These are phyloP conservation scores for Blakeslea trispora DNA, from an alignment of 371 early-diverging fungal species.

Conservation along the genomic window DNA sequence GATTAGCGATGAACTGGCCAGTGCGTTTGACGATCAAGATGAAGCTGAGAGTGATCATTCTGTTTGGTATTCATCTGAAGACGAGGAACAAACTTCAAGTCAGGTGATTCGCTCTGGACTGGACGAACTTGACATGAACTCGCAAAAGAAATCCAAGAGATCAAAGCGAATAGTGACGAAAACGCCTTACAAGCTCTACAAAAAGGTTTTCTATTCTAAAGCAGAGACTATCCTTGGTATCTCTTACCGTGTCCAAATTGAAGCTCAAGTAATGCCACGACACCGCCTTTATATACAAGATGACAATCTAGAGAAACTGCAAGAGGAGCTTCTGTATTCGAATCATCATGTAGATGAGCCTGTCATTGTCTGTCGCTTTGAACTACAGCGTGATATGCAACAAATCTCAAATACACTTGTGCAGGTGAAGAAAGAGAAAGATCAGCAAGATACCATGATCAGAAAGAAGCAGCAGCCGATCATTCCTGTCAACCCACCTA, in stretches of 20 bases:
- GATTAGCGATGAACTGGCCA: slow-evolving; percentile 5
- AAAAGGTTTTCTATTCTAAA: slow-evolving; percentile 35
- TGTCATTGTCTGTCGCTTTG: slow-evolving; percentile 40
- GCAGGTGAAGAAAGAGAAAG: slow-evolving; percentile 10
- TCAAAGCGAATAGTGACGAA: not conserved
- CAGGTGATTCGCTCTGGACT: not conserved
- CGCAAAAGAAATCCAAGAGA: not conserved
- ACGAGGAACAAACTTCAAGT: slow-evolving; percentile 1
- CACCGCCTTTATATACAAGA: slow-evolving; percentile 22
- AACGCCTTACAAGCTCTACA: slow-evolving; percentile 13
- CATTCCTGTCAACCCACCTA: not conserved
- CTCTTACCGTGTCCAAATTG: slow-evolving; percentile 38
- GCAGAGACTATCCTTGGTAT: slow-evolving; percentile 37
- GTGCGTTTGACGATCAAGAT: slow-evolving; percentile 13
- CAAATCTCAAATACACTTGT: slow-evolving; percentile 6
- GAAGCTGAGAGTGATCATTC: slow-evolving; percentile 15
- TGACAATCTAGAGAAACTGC: slow-evolving; percentile 7
- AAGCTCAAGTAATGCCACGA: slow-evolving; percentile 37
- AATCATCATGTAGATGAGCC: slow-evolving; percentile 15
- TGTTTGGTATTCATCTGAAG: slow-evolving; percentile 18
- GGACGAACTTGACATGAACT: slow-evolving; percentile 5
- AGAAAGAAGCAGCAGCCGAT: not conserved
- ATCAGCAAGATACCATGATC: slow-evolving; percentile 1
- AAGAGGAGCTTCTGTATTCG: slow-evolving; percentile 1
- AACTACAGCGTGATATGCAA: slow-evolving; percentile 33